Conservation (phyloP, 306 rosid species). For the Cicer arietinum region DNA sequence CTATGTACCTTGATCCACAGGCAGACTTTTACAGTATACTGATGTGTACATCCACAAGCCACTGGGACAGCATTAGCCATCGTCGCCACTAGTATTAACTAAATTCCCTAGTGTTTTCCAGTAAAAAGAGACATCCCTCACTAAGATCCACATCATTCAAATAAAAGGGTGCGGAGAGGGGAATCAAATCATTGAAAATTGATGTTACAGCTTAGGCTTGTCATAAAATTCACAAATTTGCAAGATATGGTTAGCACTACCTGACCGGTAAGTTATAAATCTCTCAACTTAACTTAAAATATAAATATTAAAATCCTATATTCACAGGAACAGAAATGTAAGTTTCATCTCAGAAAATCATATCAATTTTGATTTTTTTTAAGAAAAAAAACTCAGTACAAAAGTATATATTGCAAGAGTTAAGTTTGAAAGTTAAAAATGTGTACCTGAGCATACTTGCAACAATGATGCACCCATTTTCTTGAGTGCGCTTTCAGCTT, state of each 20-base stretch:
- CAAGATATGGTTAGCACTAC: slow-evolving; percentile 14
- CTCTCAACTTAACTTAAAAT: slow-evolving; percentile 19
- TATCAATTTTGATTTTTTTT: neutral
- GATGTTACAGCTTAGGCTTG: slow-evolving; percentile 11
- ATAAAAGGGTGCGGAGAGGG: neutral
- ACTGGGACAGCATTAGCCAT: slow-evolving; percentile 1
- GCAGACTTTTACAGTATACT: neutral
- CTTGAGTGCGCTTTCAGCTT: slow-evolving; percentile 79
- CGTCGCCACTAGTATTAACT: neutral
- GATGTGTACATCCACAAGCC: neutral
- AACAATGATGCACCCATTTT: slow-evolving; percentile 79
- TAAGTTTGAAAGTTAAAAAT: slow-evolving; percentile 26
- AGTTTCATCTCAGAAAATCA: slow-evolving; percentile 24
- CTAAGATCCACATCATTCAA: neutral
- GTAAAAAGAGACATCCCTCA: slow-evolving; percentile 27
- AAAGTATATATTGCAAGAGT: slow-evolving; percentile 4
- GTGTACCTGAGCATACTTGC: slow-evolving; percentile 74
- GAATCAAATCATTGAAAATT: slow-evolving; percentile 7
- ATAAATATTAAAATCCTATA: slow-evolving; percentile 11
- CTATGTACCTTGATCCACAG: slow-evolving; percentile 8
- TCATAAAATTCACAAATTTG: neutral
- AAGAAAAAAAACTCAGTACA: neutral
- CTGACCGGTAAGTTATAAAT: slow-evolving; percentile 13
- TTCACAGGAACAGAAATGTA: slow-evolving; percentile 1
- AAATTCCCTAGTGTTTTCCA: neutral